Base-by-base conservation (phyloP, 306 rosid species). In the Castanea crenata region DNA sequence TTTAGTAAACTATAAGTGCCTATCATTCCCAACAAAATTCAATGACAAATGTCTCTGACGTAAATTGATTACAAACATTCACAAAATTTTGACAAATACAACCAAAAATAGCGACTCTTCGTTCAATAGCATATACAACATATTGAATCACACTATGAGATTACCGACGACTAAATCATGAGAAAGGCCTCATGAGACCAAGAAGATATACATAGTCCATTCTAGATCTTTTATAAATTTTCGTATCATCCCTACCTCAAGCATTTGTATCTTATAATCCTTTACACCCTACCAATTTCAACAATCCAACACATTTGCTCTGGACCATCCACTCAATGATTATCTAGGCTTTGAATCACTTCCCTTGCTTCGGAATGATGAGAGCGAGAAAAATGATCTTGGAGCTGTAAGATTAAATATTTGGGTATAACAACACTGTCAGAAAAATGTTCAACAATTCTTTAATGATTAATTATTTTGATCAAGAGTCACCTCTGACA, bases 321-420 rank as follows among this genome's bases (percentile, higher is more conserved):
- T 69, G 18, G 70, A 35, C 74, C 16, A 51, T 62, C 46, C 35
- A 62, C 80, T 77, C 70, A 44, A 55, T 41, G 52, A 74, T 90
- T 77, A 95, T 89, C 99, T 90, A 77, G 89, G 93, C 87, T 91
- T 95, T 27, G 97, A 83, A 68, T 95, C 98, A 55, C 91, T 82
- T 81, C 98, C 98, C 84, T 95, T 95, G 97, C 97, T 90, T 86
- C 99, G 94, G 80, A 95, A 95, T 34, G 95, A 78, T 68, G 99
- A 87, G 81, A 95, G 97, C 5, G 98, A 95, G 85, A 95, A 93
- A 85, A 95, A 95, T 64, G 99, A 93, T 69, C 92, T 82, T 25
- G 98, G 99, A 87, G 98, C 99, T 95, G 99, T 83, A 80, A 72
- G 63, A 82, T 74, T 74, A 46, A 76, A 76, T 25, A 71, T 32